phyloP scores from a whole-genome alignment of 176 grass and related monocot species.

The Coix lacrymajobi region DNA sequence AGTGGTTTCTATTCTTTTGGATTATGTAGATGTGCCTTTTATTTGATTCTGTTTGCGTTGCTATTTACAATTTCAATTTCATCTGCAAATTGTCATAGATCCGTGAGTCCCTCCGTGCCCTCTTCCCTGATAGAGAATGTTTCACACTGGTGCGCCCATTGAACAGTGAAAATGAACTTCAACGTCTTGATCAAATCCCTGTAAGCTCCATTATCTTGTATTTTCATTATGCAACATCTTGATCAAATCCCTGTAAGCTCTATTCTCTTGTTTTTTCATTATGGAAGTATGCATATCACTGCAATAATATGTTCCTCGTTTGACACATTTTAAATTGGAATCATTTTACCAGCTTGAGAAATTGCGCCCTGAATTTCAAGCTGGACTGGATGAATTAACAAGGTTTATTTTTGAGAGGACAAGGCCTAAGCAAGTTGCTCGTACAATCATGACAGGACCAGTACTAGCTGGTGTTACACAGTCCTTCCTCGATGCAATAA shows the following conservation, averaged over 20 bases:
- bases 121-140: conserved; percentile 97
- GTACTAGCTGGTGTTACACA: conserved; percentile 88
- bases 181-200: conserved; percentile 82
- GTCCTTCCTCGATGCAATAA: conserved; percentile 97
- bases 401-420: conserved; percentile 93
- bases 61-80: conserved; percentile 17
- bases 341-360: conserved; percentile 47
- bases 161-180: conserved; percentile 93
- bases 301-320: neutral
- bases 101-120: conserved; percentile 81
- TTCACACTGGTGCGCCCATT: conserved; percentile 84
- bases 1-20: neutral
- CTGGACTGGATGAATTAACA: conserved; percentile 76
- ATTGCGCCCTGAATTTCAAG: conserved; percentile 60
- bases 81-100: conserved; percentile 43
- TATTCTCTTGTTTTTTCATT: neutral
- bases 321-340: conserved; percentile 35
- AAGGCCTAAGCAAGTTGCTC: conserved; percentile 85
- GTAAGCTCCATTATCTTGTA: conserved; percentile 31
- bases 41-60: conserved; percentile 15
- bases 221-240: conserved; percentile 35
- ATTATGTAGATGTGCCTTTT: neutral
- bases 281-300: conserved; percentile 1
- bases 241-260: conserved; percentile 78
- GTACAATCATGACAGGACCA: conserved; percentile 83